Conservation (phyloP, 2,329 filamentous ascomycete genomes). For the Thielaviopsis euricoi region DNA sequence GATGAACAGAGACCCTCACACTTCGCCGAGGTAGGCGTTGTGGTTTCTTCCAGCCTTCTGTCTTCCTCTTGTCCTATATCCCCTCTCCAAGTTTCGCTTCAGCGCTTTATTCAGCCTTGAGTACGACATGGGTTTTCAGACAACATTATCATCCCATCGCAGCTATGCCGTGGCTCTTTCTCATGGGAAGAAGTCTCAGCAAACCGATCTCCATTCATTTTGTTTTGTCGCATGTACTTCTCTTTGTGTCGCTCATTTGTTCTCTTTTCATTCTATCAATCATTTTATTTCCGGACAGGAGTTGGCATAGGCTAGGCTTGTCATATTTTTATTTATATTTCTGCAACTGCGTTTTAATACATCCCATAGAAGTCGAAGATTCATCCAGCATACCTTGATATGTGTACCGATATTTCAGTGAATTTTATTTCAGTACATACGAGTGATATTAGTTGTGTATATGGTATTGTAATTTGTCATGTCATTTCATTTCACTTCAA, state of each 20-base stretch:
- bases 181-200: neutral
- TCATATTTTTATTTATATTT: neutral
- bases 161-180: neutral
- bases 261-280: neutral
- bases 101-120: neutral
- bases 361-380: too few relatives aligned
- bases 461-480: too few relatives aligned
- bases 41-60: slow-evolving; percentile 8
- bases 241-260: neutral
- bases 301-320: neutral
- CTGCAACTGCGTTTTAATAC: too few relatives aligned
- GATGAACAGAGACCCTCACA: slow-evolving; percentile 2
- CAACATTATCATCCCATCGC: neutral
- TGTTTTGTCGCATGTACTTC: neutral
- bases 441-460: neutral
- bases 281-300: neutral
- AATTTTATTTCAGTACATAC: neutral
- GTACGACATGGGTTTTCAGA: neutral
- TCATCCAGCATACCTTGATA: too few relatives aligned
- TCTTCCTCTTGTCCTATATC: slow-evolving; percentile 11
- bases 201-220: neutral
- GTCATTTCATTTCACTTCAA: too few relatives aligned
- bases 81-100: neutral
- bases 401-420: too few relatives aligned
- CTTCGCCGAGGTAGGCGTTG: neutral